A percentile compares a stretch with the other conserved stretches of the same genome.
Conservation (phyloP, 2,329 filamentous ascomycete species). For the Rhytidhysteron rufulum region DNA sequence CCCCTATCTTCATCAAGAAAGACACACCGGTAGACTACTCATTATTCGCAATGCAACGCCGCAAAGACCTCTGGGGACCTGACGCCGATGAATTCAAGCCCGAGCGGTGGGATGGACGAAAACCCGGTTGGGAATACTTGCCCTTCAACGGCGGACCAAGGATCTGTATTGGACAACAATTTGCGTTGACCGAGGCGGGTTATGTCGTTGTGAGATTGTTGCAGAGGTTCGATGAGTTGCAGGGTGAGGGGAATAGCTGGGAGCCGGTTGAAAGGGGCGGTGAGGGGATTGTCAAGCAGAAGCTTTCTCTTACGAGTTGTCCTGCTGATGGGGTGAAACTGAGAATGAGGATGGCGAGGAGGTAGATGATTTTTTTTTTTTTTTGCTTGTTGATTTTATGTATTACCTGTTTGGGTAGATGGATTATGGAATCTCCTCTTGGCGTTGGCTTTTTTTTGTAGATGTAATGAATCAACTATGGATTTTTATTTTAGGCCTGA, state of each 20-base stretch:
- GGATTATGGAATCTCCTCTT: too few relatives aligned
- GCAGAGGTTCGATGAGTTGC: conserved; percentile 10
- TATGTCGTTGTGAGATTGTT: conserved; percentile 11
- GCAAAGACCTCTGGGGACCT: conserved; percentile 9
- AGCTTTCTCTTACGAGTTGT: conserved; percentile 6
- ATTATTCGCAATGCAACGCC: conserved; percentile 10
- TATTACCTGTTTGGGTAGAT: too few relatives aligned
- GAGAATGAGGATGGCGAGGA: conserved; percentile 4
- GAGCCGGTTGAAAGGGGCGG: neutral
- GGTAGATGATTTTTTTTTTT: too few relatives aligned
- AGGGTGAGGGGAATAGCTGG: conserved; percentile 1
- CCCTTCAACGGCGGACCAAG: conserved; percentile 15
- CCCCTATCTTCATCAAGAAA: conserved; percentile 43
- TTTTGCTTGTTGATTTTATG: too few relatives aligned
- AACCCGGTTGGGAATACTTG: conserved; percentile 11
- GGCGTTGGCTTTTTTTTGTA: too few relatives aligned
- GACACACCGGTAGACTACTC: conserved; percentile 15
- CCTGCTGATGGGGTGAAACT: conserved; percentile 7
- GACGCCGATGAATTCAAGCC: conserved; percentile 13
- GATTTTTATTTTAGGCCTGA: too few relatives aligned
- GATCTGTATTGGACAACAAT: conserved; percentile 14
- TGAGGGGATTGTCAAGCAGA: neutral
- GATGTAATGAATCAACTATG: too few relatives aligned
- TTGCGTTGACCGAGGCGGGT: conserved; percentile 10
- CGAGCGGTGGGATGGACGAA: conserved; percentile 8